A percentile compares a stretch with the other conserved stretches of the same genome.
phyloP scores from a whole-genome alignment of 306 rosid genomes.

The Lathyrus sativus region DNA sequence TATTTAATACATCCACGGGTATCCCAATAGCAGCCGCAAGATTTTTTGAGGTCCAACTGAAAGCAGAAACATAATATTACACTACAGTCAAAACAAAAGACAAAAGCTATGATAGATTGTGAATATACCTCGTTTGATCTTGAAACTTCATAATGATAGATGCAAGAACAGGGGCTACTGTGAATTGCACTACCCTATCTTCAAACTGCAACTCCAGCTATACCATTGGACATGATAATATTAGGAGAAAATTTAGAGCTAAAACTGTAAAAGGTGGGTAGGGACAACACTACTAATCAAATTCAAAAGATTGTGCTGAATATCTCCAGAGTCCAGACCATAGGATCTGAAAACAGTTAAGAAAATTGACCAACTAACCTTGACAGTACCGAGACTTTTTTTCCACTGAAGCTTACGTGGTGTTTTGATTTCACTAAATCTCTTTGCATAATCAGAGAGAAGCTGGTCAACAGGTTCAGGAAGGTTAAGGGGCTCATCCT shows the following conservation, averaged over 20 bases:
- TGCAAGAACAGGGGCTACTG: slow-evolving; percentile 83
- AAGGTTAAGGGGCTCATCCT: slow-evolving; percentile 78
- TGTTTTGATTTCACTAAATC: slow-evolving; percentile 91
- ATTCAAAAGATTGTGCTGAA: slow-evolving; percentile 4
- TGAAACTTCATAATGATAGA: slow-evolving; percentile 85
- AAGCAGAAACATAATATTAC: slow-evolving; percentile 37
- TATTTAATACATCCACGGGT: slow-evolving; percentile 66
- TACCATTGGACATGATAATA: slow-evolving; percentile 31
- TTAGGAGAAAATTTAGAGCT: slow-evolving; percentile 23
- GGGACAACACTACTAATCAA: slow-evolving; percentile 10
- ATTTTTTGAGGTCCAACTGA: slow-evolving; percentile 78
- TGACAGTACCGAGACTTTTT: slow-evolving; percentile 90
- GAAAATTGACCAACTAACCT: slow-evolving; percentile 54
- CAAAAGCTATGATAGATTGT: slow-evolving; percentile 14
- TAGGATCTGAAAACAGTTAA: background rate
- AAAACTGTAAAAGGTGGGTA: slow-evolving; percentile 21
- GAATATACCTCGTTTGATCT: slow-evolving; percentile 64
- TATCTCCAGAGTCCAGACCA: background rate
- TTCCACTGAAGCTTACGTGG: slow-evolving; percentile 96
- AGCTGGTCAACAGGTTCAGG: slow-evolving; percentile 77
- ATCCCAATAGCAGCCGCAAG: slow-evolving; percentile 82
- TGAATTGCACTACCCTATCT: slow-evolving; percentile 78
- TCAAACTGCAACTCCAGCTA: slow-evolving; percentile 94
- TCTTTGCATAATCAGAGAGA: slow-evolving; percentile 80
- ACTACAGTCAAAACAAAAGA: slow-evolving; percentile 18